Conservation (phyloP, 73 alveolate species). For the Tetrahymena malaccensis region DNA sequence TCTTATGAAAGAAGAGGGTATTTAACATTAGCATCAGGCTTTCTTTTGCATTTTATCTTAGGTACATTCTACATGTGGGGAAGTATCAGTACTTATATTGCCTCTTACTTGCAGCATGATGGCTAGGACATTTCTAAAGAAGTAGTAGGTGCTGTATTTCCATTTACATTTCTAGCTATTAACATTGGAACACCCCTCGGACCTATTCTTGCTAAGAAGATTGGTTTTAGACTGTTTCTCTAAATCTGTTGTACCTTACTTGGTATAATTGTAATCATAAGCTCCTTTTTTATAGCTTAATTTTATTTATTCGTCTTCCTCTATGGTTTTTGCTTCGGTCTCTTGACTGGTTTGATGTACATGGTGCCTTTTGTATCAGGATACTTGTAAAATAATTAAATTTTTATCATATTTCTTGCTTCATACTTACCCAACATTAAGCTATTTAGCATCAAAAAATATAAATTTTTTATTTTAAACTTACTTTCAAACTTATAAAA, state of each 20-base stretch:
- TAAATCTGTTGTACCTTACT: not conserved
- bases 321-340: slow-evolving; percentile 37
- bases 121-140: slow-evolving; percentile 7
- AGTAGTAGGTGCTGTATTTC: slow-evolving; percentile 13
- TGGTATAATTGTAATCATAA: not conserved
- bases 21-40: not conserved
- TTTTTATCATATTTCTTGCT: not conserved
- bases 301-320: slow-evolving; percentile 32
- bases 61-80: slow-evolving; percentile 40
- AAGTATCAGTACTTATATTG: slow-evolving; percentile 24
- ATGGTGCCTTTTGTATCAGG: not conserved
- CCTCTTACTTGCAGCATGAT: slow-evolving; percentile 20
- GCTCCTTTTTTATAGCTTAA: slow-evolving; percentile 5
- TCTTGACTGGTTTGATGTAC: slow-evolving; percentile 10
- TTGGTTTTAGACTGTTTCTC: slow-evolving; percentile 17
- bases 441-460: too few species aligned
- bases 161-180: slow-evolving; percentile 6
- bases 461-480: too few species aligned
- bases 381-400: slow-evolving; percentile 15
- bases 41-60: not conserved
- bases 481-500: too few species aligned
- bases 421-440: too few species aligned
- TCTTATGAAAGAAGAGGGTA: not conserved
- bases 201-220: not conserved
- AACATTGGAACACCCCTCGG: slow-evolving; percentile 25